Percentiles rank a stretch among this genome's conserved stretches.
phyloP scores from a whole-genome alignment of 306 rosid genomes.

The Prunus kanzakura region DNA sequence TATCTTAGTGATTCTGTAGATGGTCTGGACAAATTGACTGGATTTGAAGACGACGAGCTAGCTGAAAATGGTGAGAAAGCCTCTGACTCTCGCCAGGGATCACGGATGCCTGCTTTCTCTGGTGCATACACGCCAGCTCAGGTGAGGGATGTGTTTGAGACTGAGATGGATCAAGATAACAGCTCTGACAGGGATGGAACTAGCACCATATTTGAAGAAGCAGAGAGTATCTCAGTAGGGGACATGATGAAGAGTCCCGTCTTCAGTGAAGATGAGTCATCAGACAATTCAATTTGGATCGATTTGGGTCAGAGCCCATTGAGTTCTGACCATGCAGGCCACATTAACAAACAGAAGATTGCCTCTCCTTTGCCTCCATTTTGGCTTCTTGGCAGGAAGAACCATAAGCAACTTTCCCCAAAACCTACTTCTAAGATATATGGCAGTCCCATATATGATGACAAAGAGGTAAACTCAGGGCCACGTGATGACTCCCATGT shows the following conservation, averaged over 20 bases:
- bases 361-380: slow-evolving; percentile 80
- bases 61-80: slow-evolving; percentile 44
- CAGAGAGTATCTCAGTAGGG: slow-evolving; percentile 84
- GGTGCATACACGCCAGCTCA: slow-evolving; percentile 88
- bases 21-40: slow-evolving; percentile 66
- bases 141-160: slow-evolving; percentile 90
- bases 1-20: slow-evolving; percentile 87
- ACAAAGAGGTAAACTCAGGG: slow-evolving; percentile 45
- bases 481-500: slow-evolving; percentile 52
- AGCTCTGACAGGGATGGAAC: slow-evolving; percentile 89
- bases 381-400: slow-evolving; percentile 67
- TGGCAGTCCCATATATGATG: slow-evolving; percentile 82
- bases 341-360: slow-evolving; percentile 50
- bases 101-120: slow-evolving; percentile 88
- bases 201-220: slow-evolving; percentile 93
- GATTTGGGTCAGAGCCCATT: slow-evolving; percentile 97
- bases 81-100: slow-evolving; percentile 57
- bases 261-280: slow-evolving; percentile 93
- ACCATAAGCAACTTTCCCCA: slow-evolving; percentile 58
- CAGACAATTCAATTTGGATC: slow-evolving; percentile 87
- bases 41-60: slow-evolving; percentile 58
- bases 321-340: slow-evolving; percentile 67
- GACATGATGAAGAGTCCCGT: slow-evolving; percentile 97
- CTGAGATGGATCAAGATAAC: slow-evolving; percentile 85
- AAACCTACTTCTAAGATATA: slow-evolving; percentile 62